Evolutionary conservation across 352 stramenopile genomes (phyloP).

Genomic region (Globisporangium nodosum): DNA sequence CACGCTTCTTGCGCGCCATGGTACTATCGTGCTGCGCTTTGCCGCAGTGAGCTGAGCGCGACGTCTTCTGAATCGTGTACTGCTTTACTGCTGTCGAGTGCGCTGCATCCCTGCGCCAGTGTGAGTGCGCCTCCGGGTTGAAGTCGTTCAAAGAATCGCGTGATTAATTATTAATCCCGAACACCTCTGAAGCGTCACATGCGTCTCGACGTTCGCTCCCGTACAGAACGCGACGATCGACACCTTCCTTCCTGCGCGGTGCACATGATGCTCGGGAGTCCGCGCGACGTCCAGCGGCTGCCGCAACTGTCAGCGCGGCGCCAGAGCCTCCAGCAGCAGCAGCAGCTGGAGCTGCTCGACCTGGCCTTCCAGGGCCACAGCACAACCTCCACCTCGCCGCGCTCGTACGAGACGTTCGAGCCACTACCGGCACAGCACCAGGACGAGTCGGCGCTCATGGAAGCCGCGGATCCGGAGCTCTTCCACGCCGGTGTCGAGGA

Average conservation of each 20-base stretch:
- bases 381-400: not conserved
- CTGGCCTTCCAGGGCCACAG: slow-evolving; percentile 28
- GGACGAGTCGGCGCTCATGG: slow-evolving; percentile 51
- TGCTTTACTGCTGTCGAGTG: too few species aligned
- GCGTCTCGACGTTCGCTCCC: too few species aligned
- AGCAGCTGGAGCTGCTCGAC: slow-evolving; percentile 29
- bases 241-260: not conserved
- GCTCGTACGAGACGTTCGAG: not conserved
- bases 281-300: slow-evolving; percentile 6
- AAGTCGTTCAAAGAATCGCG: too few species aligned
- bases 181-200: too few species aligned
- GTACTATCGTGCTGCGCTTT: too few species aligned
- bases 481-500: slow-evolving; percentile 75
- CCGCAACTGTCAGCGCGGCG: slow-evolving; percentile 2
- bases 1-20: too few species aligned
- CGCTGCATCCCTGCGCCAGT: too few species aligned
- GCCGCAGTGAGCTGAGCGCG: too few species aligned
- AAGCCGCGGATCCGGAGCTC: slow-evolving; percentile 51
- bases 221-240: not conserved
- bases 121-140: too few species aligned
- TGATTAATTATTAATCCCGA: too few species aligned
- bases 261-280: slow-evolving; percentile 10
- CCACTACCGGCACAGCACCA: not conserved
- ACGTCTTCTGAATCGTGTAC: too few species aligned
- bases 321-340: slow-evolving; percentile 3